Evolutionary conservation across 208 protist species (phyloP).

Genomic region (Hexamita inflata): DNA sequence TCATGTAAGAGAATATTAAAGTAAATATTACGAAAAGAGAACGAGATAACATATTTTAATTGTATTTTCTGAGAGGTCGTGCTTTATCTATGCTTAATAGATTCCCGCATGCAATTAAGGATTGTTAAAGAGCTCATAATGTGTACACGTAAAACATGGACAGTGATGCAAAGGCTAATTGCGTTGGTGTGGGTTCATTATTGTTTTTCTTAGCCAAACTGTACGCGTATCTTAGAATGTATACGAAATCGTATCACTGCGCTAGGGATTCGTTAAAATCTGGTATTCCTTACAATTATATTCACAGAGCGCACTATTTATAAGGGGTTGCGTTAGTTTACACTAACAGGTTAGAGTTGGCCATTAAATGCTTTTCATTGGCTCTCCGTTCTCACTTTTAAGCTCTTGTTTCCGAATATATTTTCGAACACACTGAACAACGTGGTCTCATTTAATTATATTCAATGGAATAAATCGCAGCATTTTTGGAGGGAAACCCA

Average conservation of each 20-base stretch:
- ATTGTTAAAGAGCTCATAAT: neutral
- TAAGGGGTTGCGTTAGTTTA: slow-evolving; percentile 20
- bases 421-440: neutral
- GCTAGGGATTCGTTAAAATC: neutral
- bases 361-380: slow-evolving; percentile 10
- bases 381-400: neutral
- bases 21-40: neutral
- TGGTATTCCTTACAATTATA: slow-evolving; percentile 6
- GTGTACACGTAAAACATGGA: slow-evolving; percentile 2
- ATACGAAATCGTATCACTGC: slow-evolving; percentile 25
- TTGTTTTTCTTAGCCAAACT: slow-evolving; percentile 11
- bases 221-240: slow-evolving; percentile 13
- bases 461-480: neutral
- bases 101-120: neutral
- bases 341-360: neutral
- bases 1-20: neutral
- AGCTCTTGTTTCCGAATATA: neutral
- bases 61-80: slow-evolving; percentile 13
- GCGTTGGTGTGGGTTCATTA: neutral
- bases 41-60: neutral
- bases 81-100: slow-evolving; percentile 1
- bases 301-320: slow-evolving; percentile 13
- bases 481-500: too few relatives aligned
- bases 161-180: neutral
- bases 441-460: neutral